Conservation (phyloP, 2,329 filamentous ascomycete genomes). For the Colletotrichum acutatum region DNA sequence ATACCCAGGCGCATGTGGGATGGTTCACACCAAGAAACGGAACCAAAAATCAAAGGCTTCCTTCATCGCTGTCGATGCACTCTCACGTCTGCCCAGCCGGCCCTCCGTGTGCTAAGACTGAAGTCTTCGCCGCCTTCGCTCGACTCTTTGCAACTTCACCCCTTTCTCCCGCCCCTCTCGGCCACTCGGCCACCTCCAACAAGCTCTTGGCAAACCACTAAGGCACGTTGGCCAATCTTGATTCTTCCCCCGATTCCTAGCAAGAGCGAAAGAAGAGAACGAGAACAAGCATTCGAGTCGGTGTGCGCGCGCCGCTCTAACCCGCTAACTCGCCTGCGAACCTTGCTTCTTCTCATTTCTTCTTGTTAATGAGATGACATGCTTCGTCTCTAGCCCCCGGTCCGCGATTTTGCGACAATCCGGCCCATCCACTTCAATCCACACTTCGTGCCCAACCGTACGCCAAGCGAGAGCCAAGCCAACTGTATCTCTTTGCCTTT, state of each 20-base stretch:
- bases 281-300: conserved; percentile 17
- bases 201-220: conserved; percentile 27
- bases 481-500: conserved; percentile 17
- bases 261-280: not conserved
- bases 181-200: conserved; percentile 27
- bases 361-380: conserved; percentile 27
- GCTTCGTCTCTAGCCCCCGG: conserved; percentile 11
- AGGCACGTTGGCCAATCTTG: conserved; percentile 19
- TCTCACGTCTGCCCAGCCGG: conserved; percentile 34
- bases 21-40: conserved; percentile 10
- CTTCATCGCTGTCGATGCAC: conserved; percentile 13
- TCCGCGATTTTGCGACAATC: conserved; percentile 8
- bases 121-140: not conserved
- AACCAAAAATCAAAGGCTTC: not conserved
- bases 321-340: conserved; percentile 6
- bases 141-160: conserved; percentile 24
- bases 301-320: conserved; percentile 18
- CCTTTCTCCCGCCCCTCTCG: conserved; percentile 10
- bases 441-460: conserved; percentile 31
- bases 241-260: not conserved
- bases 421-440: conserved; percentile 23
- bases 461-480: conserved; percentile 23
- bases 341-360: conserved; percentile 33
- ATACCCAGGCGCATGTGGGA: not conserved
- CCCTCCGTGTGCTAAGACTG: conserved; percentile 20